phyloP scores from a whole-genome alignment of 2,329 filamentous ascomycete genomes.

The Fusarium longipes region DNA sequence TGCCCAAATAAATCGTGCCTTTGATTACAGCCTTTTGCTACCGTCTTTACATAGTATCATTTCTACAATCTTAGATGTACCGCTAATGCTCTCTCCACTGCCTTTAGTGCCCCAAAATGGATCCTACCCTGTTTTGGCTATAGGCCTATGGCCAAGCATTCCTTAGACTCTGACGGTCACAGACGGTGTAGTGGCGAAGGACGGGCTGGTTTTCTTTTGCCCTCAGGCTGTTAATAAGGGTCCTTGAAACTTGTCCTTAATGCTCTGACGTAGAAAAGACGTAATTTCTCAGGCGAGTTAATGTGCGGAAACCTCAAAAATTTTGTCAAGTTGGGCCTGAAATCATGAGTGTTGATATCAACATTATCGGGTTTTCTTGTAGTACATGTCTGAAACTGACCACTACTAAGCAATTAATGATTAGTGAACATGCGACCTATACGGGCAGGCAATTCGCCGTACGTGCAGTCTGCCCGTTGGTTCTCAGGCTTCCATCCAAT shows the following conservation, averaged over 20 bases:
- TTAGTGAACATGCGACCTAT: slow-evolving; percentile 29
- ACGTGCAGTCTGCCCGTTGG: background rate
- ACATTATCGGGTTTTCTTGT: background rate
- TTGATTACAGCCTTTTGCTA: background rate
- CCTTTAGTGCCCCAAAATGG: background rate
- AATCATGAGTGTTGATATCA: too few relatives aligned
- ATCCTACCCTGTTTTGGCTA: slow-evolving; percentile 6
- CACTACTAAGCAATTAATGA: background rate
- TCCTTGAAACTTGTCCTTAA: slow-evolving; percentile 12
- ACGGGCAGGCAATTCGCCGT: background rate
- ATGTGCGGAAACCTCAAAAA: too few relatives aligned
- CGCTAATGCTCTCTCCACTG: background rate
- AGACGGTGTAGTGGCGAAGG: slow-evolving; percentile 10
- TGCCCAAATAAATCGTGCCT: background rate
- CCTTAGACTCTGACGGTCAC: background rate
- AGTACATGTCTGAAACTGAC: background rate
- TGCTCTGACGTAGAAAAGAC: slow-evolving; percentile 34
- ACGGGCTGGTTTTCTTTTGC: slow-evolving; percentile 10
- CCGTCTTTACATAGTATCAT: background rate
- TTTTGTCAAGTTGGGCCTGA: too few relatives aligned
- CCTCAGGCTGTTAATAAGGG: slow-evolving; percentile 1
- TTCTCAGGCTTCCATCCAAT: too few relatives aligned
- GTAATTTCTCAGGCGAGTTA: slow-evolving; percentile 16
- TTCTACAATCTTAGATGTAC: background rate
- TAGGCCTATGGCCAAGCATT: slow-evolving; percentile 11